Base-by-base conservation (phyloP, 2,329 filamentous ascomycete genomes). In the Calonectria crousiana region DNA sequence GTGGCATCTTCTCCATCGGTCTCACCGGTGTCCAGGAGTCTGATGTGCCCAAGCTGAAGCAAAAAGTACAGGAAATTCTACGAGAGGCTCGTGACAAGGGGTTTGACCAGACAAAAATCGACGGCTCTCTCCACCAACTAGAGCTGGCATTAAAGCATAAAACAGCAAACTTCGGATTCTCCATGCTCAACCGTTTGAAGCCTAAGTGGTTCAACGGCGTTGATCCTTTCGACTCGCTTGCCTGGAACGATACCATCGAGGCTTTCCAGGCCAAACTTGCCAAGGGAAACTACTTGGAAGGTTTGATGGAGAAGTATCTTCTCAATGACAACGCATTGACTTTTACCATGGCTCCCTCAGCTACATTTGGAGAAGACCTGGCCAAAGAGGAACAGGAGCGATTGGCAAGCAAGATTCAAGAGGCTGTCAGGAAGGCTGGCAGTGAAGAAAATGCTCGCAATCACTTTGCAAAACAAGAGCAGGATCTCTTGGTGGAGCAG, bases 101-200 rank as follows among this genome's bases (percentile, higher is more conserved):
- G 0, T 98, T 99, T 79, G 95, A 97, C 73, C 90, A 93, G 80
- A 92, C 93, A 79, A 99, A 99, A 85, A 95, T 99, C 73, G 95
- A 98, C 76, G 97, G 97, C 3, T 94, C 97, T 76, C 89, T 99
- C 69, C 97, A 99, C 84, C 96, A 98, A 84, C 87, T 98, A 5
- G 97, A 99, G 83, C 89, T 99, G n/a, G 90, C 93, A 0, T 87
- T 98, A 64, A 98, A 98, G 86, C 95, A 99, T 87, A 98, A 98
- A 88, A 98, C 95, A 0, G 95, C 97, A 69, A 95, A 94, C 81
- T 99, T 99, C 82, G 97, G 97, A 18, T 95, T 98, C 89, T 93
- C 93, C 23, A 91, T 98, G 68, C 92, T 99, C 84, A 95, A 98
- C 79, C 92, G 96, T 52, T 89, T 98, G 10, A 95, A 98, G 82